Conservation (phyloP, 2,329 filamentous ascomycete genomes). For the Cadophora sp. region DNA sequence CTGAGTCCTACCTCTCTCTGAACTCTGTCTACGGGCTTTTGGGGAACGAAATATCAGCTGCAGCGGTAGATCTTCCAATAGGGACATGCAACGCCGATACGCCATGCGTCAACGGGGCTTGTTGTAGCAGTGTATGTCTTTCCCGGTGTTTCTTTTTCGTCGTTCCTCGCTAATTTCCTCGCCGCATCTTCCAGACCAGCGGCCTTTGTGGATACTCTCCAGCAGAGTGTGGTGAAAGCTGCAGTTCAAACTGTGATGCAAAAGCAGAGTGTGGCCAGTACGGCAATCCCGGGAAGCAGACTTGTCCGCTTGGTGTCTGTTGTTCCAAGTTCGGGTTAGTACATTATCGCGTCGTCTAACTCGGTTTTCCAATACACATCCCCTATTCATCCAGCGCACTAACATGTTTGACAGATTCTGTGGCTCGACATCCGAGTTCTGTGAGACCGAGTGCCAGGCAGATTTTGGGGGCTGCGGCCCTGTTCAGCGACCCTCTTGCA, state of each 20-base stretch:
- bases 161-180: background rate
- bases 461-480: background rate
- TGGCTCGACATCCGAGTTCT: background rate
- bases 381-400: background rate
- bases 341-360: background rate
- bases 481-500: slow-evolving; percentile 20
- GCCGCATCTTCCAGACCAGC: background rate
- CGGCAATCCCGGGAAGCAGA: background rate
- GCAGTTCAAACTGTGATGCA: background rate
- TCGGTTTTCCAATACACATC: background rate
- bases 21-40: background rate
- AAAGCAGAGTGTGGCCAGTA: background rate
- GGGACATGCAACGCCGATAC: background rate
- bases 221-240: background rate
- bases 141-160: background rate
- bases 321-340: background rate
- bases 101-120: background rate
- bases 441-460: background rate
- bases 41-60: background rate
- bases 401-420: background rate
- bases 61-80: background rate
- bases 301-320: background rate
- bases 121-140: background rate
- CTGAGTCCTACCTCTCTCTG: background rate
- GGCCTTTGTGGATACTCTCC: background rate